Evolutionary conservation across 306 rosid genomes (phyloP).

Genomic region (Fragaria ananassa): DNA sequence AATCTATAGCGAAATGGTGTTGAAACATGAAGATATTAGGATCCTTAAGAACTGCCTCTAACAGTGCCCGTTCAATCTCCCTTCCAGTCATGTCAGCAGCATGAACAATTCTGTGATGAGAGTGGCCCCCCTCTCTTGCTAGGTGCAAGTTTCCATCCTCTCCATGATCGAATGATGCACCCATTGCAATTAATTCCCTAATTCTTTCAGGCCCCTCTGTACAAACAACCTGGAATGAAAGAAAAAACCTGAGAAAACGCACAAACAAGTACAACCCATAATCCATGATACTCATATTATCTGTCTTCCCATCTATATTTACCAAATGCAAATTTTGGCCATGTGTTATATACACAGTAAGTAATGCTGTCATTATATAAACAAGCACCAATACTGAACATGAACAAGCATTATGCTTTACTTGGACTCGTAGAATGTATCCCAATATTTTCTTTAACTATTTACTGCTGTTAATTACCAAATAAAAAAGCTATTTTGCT

Average conservation of each 20-base stretch:
- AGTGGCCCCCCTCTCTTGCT: slow-evolving; percentile 90
- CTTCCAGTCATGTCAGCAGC: slow-evolving; percentile 97
- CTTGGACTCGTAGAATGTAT: background rate
- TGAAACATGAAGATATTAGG: slow-evolving; percentile 76
- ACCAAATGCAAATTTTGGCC: background rate
- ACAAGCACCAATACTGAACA: background rate
- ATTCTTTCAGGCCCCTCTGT: slow-evolving; percentile 98
- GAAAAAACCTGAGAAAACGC: slow-evolving; percentile 14
- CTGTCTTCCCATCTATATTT: background rate
- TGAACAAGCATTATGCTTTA: background rate
- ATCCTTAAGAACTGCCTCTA: slow-evolving; percentile 59
- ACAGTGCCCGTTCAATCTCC: slow-evolving; percentile 83
- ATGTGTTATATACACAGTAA: background rate
- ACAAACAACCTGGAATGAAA: slow-evolving; percentile 77
- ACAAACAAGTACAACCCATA: background rate
- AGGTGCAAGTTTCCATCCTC: slow-evolving; percentile 95
- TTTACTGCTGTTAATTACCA: background rate
- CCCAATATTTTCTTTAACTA: background rate
- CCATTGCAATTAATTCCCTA: slow-evolving; percentile 86
- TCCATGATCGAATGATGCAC: slow-evolving; percentile 85
- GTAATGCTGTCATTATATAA: background rate
- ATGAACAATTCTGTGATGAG: slow-evolving; percentile 85
- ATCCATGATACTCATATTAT: background rate
- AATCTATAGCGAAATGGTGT: slow-evolving; percentile 92
- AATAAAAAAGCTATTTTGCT: background rate